Evolutionary conservation across 83 land plant species (phyloP), one percentile per base, ranked within the genome.

Genomic region (Isoetes engelmannii): DNA sequence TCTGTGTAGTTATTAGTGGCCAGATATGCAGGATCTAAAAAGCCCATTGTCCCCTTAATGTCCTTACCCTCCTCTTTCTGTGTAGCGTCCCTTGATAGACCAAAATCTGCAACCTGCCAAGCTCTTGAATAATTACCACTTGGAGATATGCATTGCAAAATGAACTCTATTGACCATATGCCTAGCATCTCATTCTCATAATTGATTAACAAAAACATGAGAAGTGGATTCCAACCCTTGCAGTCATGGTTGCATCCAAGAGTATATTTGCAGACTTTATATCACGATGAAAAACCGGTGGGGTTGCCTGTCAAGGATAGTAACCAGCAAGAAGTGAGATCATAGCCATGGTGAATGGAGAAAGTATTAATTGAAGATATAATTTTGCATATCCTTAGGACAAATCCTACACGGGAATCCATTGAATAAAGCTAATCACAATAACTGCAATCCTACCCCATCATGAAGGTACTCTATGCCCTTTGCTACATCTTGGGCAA

Each of bases 201-300:
- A 17, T 12, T 42, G 12, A 59, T 7, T 58, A 8, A 55, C 13
- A 28, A 18, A 7, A 53, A 57, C 67, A 55, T 51, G 6, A 20
- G 43, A 19, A 51, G 57, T n/a, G 58, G 55, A 51, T 51, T 20
- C 85, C 47, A 79, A 95, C 99, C 85, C 99, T 80, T 54, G 99
- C 99, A 73, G 78, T 83, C 97, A 95, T 88, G 53, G 87, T 81
- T 6, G 77, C 55, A 69, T 95, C 99, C 80, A 95, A 74, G 65
- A 95, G 74, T 45, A 95, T 90, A 74, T 95, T 95, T 43, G 97
- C 83, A 44, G 97, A 86, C 63, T 95, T 95, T 66, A 95, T 95
- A 75, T 95, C 99, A 10, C 97, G 90, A 74, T 94, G 98, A 65
- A 90, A 74, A 6, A 94, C 92, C 17, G 98, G 96, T 62, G 98